Conservation (phyloP, 2,329 filamentous ascomycete genomes). For the Colletotrichum sp. region DNA sequence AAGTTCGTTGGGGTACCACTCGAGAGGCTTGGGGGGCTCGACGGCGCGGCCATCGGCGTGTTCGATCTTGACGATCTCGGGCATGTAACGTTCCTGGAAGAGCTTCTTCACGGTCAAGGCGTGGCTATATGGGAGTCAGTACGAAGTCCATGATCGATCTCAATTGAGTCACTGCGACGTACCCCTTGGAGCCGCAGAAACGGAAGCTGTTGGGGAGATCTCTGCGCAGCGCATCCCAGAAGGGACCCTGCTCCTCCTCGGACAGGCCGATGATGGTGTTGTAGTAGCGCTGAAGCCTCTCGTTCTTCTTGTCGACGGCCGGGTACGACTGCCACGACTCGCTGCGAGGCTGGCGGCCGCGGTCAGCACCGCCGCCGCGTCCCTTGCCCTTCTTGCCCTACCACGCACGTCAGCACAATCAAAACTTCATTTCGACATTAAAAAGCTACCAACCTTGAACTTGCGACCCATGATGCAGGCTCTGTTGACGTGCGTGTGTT, state of each 20-base stretch:
- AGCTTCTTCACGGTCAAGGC: conserved; percentile 91
- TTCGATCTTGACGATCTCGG: conserved; percentile 84
- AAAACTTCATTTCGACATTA: not conserved
- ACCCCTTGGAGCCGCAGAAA: conserved; percentile 95
- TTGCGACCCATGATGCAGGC: conserved; percentile 18
- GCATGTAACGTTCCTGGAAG: conserved; percentile 87
- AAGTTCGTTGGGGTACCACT: conserved; percentile 93
- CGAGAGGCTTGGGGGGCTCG: conserved; percentile 79
- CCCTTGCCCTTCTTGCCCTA: conserved; percentile 18
- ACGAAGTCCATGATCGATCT: not conserved
- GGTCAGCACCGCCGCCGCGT: conserved; percentile 7
- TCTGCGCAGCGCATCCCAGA: conserved; percentile 83
- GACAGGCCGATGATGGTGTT: conserved; percentile 76
- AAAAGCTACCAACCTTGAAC: conserved; percentile 5
- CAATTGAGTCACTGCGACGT: conserved; percentile 26
- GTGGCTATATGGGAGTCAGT: conserved; percentile 60
- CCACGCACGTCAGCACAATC: not conserved
- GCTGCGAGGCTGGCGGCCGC: conserved; percentile 19
- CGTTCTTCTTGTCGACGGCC: conserved; percentile 78
- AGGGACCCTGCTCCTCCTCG: conserved; percentile 77
- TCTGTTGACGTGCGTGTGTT: not conserved
- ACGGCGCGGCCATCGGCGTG: conserved; percentile 83
- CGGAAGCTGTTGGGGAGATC: conserved; percentile 97
- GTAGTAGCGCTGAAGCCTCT: conserved; percentile 87
- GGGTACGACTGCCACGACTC: conserved; percentile 44